Base-by-base conservation (phyloP, 1,284 basidiomycete species). In the Coriolopsis trogii region DNA sequence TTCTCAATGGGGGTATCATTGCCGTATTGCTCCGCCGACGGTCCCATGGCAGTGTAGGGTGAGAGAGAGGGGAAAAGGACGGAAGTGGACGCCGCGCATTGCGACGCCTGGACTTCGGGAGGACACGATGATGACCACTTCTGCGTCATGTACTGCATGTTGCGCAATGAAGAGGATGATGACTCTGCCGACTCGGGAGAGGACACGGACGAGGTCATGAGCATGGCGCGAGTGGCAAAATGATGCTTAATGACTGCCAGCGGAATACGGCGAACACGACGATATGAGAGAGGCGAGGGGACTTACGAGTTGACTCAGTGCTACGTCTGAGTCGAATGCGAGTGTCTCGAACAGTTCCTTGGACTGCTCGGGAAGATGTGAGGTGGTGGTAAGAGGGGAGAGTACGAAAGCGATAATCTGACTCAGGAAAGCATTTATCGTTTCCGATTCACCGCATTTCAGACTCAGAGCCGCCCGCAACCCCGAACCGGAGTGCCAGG, bases 341-440 rank as follows among this genome's bases (percentile, higher is more conserved):
- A 46, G 60, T 24, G 33, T 60, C 59, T 64, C 61, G 53, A 55
- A 64, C 65, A 63, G 63, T 38, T 46, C 33, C 34, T 34, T 23
- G 60, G 64, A 43, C 61, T 63, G 61, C 47, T 63, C 70, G 55
- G 54, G 59, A 59, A 55, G 38, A 24, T 49, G 38, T 42, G 57
- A 62, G 65, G 70, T 56, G 61, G 67, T 54, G 34, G 54, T 40
- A 36, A 59, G 49, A 52, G 53, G 47, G 53, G 43, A 49, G 41
- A 41, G 51, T 51, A 63, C 55, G 53, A 62, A 53, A 20, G 43
- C 23, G 46, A 39, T 37, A 12, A 0, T 49, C 38, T 76, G 75
- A 77, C 75, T 75, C 75, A 69, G 43, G 33, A 30, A 3, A 29
- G 24, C 51, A 55, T 64, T 73, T 75, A 75, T 72, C 64, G 63